Percentiles rank a stretch among this genome's conserved stretches.
phyloP scores from a whole-genome alignment of 1,284 basidiomycete genomes.

The Caloboletus firmus region DNA sequence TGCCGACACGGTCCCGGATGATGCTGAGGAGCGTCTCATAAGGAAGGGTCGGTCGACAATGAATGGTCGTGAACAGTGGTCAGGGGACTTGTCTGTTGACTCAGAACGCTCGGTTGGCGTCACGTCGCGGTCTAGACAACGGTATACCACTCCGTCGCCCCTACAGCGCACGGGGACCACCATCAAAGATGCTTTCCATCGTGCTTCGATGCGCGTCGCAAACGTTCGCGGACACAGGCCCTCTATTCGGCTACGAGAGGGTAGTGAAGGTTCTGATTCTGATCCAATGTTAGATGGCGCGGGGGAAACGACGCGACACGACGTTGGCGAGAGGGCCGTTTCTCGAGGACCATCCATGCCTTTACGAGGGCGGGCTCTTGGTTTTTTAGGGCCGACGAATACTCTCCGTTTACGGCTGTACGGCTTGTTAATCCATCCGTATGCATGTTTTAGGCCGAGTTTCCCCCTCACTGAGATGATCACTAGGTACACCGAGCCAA shows the following conservation, averaged over 20 bases:
- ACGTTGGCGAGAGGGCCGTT: constrained; percentile 31
- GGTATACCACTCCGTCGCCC: constrained; percentile 51
- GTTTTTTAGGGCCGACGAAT: constrained; percentile 73
- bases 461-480: constrained; percentile 1
- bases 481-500: constrained; percentile 82
- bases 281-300: constrained; percentile 12
- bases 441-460: constrained; percentile 23
- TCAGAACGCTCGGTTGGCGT: constrained; percentile 40
- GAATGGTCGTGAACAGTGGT: constrained; percentile 30
- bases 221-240: constrained; percentile 72
- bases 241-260: constrained; percentile 56
- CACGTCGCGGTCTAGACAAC: constrained; percentile 43
- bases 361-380: constrained; percentile 80
- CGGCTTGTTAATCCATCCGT: constrained; percentile 70
- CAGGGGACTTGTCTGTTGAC: constrained; percentile 35
- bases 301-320: constrained; percentile 33
- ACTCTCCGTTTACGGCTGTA: constrained; percentile 63
- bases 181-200: constrained; percentile 60
- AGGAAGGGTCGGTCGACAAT: constrained; percentile 38
- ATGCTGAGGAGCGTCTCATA: constrained; percentile 57
- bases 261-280: constrained; percentile 38
- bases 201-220: constrained; percentile 80
- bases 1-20: constrained; percentile 48
- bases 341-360: constrained; percentile 41
- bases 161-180: constrained; percentile 57